phyloP scores from a whole-genome alignment of 495 filamentous ascomycete genomes.

The Podospora didyma region DNA sequence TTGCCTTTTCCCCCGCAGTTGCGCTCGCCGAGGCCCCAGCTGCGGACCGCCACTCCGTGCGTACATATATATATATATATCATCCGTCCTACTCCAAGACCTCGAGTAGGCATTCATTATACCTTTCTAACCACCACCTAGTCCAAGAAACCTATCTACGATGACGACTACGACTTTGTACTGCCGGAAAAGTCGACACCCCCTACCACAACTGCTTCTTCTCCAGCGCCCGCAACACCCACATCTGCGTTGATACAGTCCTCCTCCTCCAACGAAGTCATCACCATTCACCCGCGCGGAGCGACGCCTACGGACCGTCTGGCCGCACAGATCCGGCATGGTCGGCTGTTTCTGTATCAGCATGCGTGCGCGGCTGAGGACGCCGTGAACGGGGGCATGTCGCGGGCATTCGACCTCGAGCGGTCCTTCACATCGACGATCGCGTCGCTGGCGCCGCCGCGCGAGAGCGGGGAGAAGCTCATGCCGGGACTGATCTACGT shows the following conservation, averaged over 20 bases:
- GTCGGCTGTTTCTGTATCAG: slow-evolving; percentile 74
- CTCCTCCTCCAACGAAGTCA: slow-evolving; percentile 21
- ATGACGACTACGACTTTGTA: slow-evolving; percentile 60
- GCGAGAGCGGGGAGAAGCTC: slow-evolving; percentile 75
- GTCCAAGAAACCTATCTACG: slow-evolving; percentile 84
- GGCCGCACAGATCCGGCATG: slow-evolving; percentile 73
- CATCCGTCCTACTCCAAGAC: neutral
- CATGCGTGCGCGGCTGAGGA: slow-evolving; percentile 70
- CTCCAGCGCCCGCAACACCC: slow-evolving; percentile 10
- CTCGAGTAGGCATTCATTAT: neutral
- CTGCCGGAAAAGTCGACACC: slow-evolving; percentile 28
- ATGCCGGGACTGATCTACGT: slow-evolving; percentile 87
- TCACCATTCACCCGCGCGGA: slow-evolving; percentile 35
- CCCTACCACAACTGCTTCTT: slow-evolving; percentile 11
- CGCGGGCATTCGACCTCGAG: slow-evolving; percentile 72
- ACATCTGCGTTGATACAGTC: no score
- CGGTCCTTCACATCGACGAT: slow-evolving; percentile 80
- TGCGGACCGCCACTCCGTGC: slow-evolving; percentile 32
- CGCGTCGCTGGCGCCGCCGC: slow-evolving; percentile 77
- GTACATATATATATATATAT: slow-evolving; percentile 3
- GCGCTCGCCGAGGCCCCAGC: slow-evolving; percentile 45
- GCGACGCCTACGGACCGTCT: slow-evolving; percentile 90
- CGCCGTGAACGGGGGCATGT: slow-evolving; percentile 70
- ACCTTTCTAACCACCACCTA: slow-evolving; percentile 11
- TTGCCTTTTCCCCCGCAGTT: slow-evolving; percentile 41